A percentile compares a stretch with the other conserved stretches of the same genome.
Evolutionary conservation across 2,329 filamentous ascomycete species (phyloP).

Genomic region (Ascochyta clinopodiicola): DNA sequence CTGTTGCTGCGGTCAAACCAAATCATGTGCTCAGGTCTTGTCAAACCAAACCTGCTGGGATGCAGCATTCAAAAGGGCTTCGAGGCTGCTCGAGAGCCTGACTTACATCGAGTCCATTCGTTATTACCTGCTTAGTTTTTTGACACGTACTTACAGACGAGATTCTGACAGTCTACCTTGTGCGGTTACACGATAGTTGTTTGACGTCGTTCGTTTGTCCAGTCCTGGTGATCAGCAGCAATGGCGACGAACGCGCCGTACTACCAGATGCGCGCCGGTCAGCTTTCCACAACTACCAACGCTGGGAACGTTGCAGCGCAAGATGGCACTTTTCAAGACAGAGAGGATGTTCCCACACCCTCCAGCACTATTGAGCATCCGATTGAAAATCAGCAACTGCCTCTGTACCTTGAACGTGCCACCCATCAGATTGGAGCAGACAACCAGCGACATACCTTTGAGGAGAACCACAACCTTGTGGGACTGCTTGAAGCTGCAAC

Average conservation of each 20-base stretch:
- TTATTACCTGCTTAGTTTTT: conserved; percentile 7
- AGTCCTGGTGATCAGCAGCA: conserved; percentile 10
- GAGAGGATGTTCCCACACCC: conserved; percentile 31
- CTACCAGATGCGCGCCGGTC: conserved; percentile 41
- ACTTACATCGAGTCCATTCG: conserved; percentile 24
- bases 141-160: conserved; percentile 29
- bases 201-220: conserved; percentile 17
- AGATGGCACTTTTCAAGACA: conserved; percentile 26
- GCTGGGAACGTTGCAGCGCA: conserved; percentile 30
- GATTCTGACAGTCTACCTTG: conserved; percentile 21
- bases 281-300: conserved; percentile 32
- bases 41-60: conserved; percentile 26
- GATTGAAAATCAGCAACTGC: conserved; percentile 20
- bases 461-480: conserved; percentile 42
- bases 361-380: conserved; percentile 19
- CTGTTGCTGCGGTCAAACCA: conserved; percentile 22
- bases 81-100: conserved; percentile 13
- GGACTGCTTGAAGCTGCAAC: conserved; percentile 48
- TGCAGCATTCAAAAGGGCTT: conserved; percentile 28
- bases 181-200: not conserved
- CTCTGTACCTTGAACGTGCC: conserved; percentile 24
- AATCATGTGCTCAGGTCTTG: conserved; percentile 16
- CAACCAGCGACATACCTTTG: conserved; percentile 21
- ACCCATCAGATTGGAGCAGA: conserved; percentile 22
- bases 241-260: conserved; percentile 48